phyloP scores from a whole-genome alignment of 345 rosid species.

The Clarkia xantiana region DNA sequence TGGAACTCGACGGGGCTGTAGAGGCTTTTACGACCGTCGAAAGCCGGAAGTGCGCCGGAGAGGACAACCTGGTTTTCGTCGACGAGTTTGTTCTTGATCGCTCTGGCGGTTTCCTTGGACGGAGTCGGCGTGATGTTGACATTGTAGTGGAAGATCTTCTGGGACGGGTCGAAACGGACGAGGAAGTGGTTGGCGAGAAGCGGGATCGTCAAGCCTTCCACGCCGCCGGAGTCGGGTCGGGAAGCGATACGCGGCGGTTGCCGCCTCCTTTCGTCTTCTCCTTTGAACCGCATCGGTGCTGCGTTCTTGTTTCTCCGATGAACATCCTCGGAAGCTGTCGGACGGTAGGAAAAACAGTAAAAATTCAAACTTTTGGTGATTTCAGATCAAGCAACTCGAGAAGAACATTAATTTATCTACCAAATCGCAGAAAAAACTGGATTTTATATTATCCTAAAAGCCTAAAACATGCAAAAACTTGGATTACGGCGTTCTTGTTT shows the following conservation, averaged over 20 bases:
- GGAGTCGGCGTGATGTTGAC: slow-evolving; percentile 78
- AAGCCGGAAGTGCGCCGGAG: slow-evolving; percentile 58
- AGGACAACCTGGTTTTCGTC: slow-evolving; percentile 37
- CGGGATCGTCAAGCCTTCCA: slow-evolving; percentile 54
- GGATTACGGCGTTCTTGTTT: slow-evolving; percentile 4
- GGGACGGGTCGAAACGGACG: slow-evolving; percentile 57
- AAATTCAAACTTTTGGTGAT: neutral
- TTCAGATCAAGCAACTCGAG: too few relatives aligned
- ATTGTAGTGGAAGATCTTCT: slow-evolving; percentile 68
- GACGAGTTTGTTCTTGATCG: slow-evolving; percentile 71
- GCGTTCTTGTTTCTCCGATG: slow-evolving; percentile 12
- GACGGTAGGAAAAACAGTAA: neutral
- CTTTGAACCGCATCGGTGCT: slow-evolving; percentile 14
- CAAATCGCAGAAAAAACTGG: too few relatives aligned
- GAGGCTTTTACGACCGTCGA: slow-evolving; percentile 71
- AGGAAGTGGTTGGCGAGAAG: slow-evolving; percentile 91
- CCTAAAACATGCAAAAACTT: too few relatives aligned
- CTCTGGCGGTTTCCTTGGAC: slow-evolving; percentile 65
- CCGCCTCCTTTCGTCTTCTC: slow-evolving; percentile 27
- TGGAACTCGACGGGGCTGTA: slow-evolving; percentile 80
- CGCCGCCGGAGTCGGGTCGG: slow-evolving; percentile 84
- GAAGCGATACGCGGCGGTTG: slow-evolving; percentile 39
- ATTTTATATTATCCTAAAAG: too few relatives aligned
- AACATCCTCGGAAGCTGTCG: slow-evolving; percentile 27
- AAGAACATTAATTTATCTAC: too few relatives aligned